Evolutionary conservation across 805 yeast species (phyloP).

Genomic region (Candida incommunis): DNA sequence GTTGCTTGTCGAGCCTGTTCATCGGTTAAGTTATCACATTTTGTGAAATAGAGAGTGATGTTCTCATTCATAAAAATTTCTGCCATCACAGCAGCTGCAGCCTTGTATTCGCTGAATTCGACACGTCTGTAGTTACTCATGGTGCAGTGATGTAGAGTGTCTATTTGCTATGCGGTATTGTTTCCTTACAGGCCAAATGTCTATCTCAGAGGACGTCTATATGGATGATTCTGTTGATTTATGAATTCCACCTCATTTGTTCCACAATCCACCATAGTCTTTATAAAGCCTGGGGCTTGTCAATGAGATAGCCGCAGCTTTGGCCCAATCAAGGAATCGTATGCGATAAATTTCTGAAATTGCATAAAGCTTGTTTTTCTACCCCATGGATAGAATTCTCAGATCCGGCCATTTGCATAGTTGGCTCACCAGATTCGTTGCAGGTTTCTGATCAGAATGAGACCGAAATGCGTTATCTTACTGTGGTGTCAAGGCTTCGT

Average conservation of each 20-base stretch:
- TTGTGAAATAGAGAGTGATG: slow-evolving; percentile 35
- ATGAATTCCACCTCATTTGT: neutral
- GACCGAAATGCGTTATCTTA: no score
- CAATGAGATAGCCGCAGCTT: neutral
- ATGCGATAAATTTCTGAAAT: neutral
- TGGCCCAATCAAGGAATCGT: neutral
- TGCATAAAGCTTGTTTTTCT: neutral
- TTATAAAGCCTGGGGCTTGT: neutral
- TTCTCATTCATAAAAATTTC: slow-evolving; percentile 42
- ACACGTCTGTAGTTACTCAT: slow-evolving; percentile 4
- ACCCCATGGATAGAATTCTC: no score
- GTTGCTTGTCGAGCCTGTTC: slow-evolving; percentile 28
- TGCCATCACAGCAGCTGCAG: slow-evolving; percentile 40
- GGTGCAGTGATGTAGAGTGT: neutral
- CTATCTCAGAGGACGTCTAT: neutral
- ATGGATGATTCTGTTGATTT: neutral
- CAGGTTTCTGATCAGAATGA: no score
- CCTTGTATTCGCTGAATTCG: slow-evolving; percentile 28
- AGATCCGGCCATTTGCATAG: no score
- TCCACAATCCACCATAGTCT: neutral
- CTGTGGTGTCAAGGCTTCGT: no score
- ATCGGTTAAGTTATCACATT: slow-evolving; percentile 24
- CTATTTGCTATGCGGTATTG: neutral
- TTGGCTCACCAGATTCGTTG: no score
- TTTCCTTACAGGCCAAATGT: neutral